Percentiles rank a stretch among this genome's conserved stretches.
These are phyloP conservation scores for Leptographium radiaticola DNA, from an alignment of 2,329 filamentous ascomycete species.

Conservation along the genomic window DNA sequence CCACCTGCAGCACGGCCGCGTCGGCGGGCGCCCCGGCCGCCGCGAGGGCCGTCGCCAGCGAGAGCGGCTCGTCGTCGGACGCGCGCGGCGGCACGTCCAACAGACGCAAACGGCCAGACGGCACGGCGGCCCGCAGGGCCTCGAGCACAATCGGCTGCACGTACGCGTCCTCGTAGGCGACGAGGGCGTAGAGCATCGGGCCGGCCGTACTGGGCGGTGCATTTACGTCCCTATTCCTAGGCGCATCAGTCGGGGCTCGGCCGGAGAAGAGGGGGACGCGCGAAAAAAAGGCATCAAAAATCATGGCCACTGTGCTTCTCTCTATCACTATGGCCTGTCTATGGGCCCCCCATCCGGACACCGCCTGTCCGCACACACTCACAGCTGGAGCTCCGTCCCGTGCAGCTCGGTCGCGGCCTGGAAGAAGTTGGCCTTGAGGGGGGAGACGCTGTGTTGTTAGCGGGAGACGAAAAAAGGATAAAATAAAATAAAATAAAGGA, in stretches of 20 bases:
- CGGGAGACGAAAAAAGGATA: too few species aligned
- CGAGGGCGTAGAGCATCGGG: constrained; percentile 49
- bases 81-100: constrained; percentile 1
- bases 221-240: too few species aligned
- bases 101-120: constrained; percentile 38
- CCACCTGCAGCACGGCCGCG: constrained; percentile 57
- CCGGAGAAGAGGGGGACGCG: background rate
- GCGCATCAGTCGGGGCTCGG: background rate
- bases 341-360: too few species aligned
- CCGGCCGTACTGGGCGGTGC: background rate
- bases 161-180: constrained; percentile 80
- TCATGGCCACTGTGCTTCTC: too few species aligned
- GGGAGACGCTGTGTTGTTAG: constrained; percentile 55
- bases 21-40: constrained; percentile 8
- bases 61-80: constrained; percentile 17
- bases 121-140: constrained; percentile 53
- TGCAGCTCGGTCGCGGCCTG: constrained; percentile 51
- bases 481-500: background rate
- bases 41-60: constrained; percentile 24
- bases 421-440: constrained; percentile 86
- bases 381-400: constrained; percentile 67
- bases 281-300: background rate
- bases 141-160: constrained; percentile 73
- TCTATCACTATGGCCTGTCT: background rate
- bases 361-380: constrained; percentile 29